Evolutionary conservation across 2,329 filamentous ascomycete genomes (phyloP).

Genomic region (Aspergillus sergii): DNA sequence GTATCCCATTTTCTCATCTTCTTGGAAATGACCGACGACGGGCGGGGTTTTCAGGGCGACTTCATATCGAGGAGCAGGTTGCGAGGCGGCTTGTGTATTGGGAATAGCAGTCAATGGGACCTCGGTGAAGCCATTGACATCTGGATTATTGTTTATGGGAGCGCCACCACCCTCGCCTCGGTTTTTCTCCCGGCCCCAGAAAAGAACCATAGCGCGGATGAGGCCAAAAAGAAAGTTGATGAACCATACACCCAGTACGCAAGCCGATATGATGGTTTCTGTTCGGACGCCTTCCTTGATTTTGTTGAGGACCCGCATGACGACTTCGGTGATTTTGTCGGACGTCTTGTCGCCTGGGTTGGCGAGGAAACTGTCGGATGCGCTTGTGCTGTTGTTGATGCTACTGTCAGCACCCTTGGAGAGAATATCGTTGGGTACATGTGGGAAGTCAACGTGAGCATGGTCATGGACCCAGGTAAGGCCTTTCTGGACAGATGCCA

Average conservation of each 20-base stretch:
- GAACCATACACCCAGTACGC: slow-evolving; percentile 75
- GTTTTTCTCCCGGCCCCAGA: slow-evolving; percentile 61
- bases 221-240: slow-evolving; percentile 76
- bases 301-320: slow-evolving; percentile 68
- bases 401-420: slow-evolving; percentile 71
- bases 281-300: slow-evolving; percentile 69
- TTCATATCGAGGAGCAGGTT: slow-evolving; percentile 31
- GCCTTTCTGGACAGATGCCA: slow-evolving; percentile 79
- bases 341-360: slow-evolving; percentile 71
- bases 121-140: slow-evolving; percentile 37
- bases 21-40: slow-evolving; percentile 17
- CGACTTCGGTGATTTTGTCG: slow-evolving; percentile 78
- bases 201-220: slow-evolving; percentile 64
- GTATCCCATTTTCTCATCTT: slow-evolving; percentile 48
- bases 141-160: slow-evolving; percentile 20
- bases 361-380: slow-evolving; percentile 70
- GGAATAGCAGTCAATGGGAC: slow-evolving; percentile 40
- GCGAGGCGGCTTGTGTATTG: slow-evolving; percentile 18
- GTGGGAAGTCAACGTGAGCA: slow-evolving; percentile 78
- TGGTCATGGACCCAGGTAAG: slow-evolving; percentile 93
- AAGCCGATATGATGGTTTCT: slow-evolving; percentile 78
- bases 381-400: slow-evolving; percentile 55
- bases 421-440: slow-evolving; percentile 78
- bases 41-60: slow-evolving; percentile 15
- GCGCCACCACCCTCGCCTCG: slow-evolving; percentile 61